Conservation (phyloP, 2,329 filamentous ascomycete species). For the Cladosporium sp. region DNA sequence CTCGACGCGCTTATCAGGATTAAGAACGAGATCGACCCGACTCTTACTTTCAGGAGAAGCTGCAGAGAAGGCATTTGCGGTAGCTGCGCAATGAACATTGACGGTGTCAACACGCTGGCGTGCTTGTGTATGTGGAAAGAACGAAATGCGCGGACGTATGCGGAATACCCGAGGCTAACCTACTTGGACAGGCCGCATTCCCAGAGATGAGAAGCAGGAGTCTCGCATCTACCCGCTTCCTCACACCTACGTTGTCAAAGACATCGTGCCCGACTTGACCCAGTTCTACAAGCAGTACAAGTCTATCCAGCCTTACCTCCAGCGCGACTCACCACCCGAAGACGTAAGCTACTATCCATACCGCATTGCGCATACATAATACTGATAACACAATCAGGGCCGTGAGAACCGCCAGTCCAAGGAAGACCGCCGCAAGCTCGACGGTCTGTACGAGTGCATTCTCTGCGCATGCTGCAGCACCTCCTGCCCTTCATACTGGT, state of each 20-base stretch:
- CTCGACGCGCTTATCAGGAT: constrained; percentile 94
- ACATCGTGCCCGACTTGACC: constrained; percentile 94
- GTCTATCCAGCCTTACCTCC: constrained; percentile 97
- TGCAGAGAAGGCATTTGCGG: constrained; percentile 98
- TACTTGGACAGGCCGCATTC: constrained; percentile 71
- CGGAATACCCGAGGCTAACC: neutral
- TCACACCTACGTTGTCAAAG: constrained; percentile 99
- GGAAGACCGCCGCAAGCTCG: constrained; percentile 91
- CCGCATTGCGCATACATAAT: neutral
- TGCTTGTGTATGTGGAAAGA: constrained; percentile 63
- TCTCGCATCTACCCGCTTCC: constrained; percentile 96
- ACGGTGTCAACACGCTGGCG: constrained; percentile 94
- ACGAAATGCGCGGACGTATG: neutral
- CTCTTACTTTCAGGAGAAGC: constrained; percentile 89
- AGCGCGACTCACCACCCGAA: constrained; percentile 76
- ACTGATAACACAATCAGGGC: constrained; percentile 53
- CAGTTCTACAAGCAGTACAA: constrained; percentile 99
- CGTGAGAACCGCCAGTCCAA: constrained; percentile 88
- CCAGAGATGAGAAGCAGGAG: constrained; percentile 72
- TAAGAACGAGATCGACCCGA: constrained; percentile 98
- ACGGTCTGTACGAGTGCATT: constrained; percentile 98
- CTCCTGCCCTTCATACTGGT: constrained; percentile 99
- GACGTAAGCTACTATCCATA: constrained; percentile 58
- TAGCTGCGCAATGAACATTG: constrained; percentile 99
- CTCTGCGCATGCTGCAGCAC: constrained; percentile 99